phyloP scores from a whole-genome alignment of 768 basidiomycete genomes.

The Boletales sp. region DNA sequence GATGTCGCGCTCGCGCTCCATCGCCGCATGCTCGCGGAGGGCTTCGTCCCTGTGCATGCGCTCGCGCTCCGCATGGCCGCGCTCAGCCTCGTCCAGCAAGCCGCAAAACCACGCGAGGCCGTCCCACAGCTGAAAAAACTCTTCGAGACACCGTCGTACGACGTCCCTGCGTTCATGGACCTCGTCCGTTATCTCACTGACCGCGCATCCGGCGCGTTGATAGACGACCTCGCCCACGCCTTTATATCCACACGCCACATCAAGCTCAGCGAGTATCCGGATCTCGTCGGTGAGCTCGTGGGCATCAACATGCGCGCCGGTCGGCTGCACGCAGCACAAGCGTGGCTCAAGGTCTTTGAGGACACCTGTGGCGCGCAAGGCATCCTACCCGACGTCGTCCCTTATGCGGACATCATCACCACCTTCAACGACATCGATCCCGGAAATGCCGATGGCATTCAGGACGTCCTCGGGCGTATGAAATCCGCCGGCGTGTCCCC shows the following conservation, averaged over 20 bases:
- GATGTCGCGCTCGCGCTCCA: constrained; percentile 39
- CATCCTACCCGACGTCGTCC: constrained; percentile 14
- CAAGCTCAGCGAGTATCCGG: constrained; percentile 25
- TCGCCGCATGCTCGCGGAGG: constrained; percentile 38
- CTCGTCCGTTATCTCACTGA: constrained; percentile 21
- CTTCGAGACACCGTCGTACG: constrained; percentile 16
- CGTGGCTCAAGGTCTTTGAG: constrained; percentile 28
- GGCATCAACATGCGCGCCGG: constrained; percentile 34
- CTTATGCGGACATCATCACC: constrained; percentile 39
- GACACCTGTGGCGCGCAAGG: constrained; percentile 17
- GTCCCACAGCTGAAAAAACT: constrained; percentile 5
- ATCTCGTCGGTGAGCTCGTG: constrained; percentile 36
- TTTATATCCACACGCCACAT: constrained; percentile 18
- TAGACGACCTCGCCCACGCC: constrained; percentile 21
- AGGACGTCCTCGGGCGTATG: constrained; percentile 40
- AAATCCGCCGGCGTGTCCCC: constrained; percentile 34
- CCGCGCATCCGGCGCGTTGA: constrained; percentile 7
- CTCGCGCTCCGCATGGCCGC: constrained; percentile 42
- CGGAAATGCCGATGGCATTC: constrained; percentile 28
- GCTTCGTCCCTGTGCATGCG: constrained; percentile 34
- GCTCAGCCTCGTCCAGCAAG: constrained; percentile 20
- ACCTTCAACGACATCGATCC: constrained; percentile 32
- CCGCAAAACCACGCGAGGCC: background rate
- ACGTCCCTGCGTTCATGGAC: constrained; percentile 23
- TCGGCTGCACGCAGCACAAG: constrained; percentile 27